Percentiles rank a stretch among this genome's conserved stretches.
These are phyloP conservation scores for Globisporangium polare DNA, from an alignment of 352 stramenopile species.

Conservation along the genomic window DNA sequence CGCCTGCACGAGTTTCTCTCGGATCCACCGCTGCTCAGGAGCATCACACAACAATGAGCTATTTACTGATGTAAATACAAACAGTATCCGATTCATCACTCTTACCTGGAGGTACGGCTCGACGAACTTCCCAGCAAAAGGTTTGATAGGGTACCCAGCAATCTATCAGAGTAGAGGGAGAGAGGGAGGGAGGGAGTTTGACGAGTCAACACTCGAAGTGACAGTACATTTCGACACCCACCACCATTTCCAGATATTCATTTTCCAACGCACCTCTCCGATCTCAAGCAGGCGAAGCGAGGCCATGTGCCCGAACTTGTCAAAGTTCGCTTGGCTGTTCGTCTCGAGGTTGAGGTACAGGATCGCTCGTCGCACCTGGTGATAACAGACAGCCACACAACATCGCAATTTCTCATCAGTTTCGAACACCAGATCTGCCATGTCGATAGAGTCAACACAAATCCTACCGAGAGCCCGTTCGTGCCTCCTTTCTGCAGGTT, in stretches of 20 bases:
- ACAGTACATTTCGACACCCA: neutral
- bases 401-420: neutral
- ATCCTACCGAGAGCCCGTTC: constrained; percentile 45
- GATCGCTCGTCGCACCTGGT: constrained; percentile 62
- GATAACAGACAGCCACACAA: neutral
- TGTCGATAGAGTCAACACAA: neutral
- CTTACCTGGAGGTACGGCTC: constrained; percentile 65
- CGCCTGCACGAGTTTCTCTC: constrained; percentile 54
- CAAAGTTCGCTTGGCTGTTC: constrained; percentile 56
- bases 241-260: neutral
- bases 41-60: neutral
- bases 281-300: constrained; percentile 71
- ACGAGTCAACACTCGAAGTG: neutral
- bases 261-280: constrained; percentile 30
- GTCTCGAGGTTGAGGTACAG: constrained; percentile 71
- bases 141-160: constrained; percentile 74
- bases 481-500: constrained; percentile 61
- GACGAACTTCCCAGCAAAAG: constrained; percentile 73
- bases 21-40: constrained; percentile 57
- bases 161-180: constrained; percentile 28
- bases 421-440: neutral
- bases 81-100: neutral
- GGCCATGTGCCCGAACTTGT: constrained; percentile 75
- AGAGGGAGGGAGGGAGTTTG: too few relatives aligned
- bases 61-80: neutral